phyloP scores from a whole-genome alignment of 345 rosid genomes.

The Arabis alpina region DNA sequence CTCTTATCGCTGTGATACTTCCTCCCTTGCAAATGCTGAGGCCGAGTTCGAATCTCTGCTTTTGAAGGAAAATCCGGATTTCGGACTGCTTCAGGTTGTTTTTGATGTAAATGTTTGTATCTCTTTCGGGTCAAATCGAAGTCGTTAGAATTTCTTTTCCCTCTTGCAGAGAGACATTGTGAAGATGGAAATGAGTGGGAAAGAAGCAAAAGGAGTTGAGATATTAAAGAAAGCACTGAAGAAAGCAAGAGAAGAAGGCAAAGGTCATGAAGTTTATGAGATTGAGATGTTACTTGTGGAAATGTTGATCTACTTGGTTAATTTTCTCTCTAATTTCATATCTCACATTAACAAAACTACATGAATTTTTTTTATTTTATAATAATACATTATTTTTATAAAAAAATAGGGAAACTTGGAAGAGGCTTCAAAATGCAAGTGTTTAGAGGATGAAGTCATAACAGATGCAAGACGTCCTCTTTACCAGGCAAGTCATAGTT shows the following conservation, averaged over 20 bases:
- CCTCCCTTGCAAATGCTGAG: slow-evolving; percentile 38
- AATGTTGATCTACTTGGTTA: slow-evolving; percentile 66
- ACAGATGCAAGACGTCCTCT: slow-evolving; percentile 62
- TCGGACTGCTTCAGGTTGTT: slow-evolving; percentile 58
- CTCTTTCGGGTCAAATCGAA: not conserved
- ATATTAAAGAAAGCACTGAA: slow-evolving; percentile 40
- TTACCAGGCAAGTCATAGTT: slow-evolving; percentile 47
- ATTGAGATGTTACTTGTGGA: slow-evolving; percentile 66
- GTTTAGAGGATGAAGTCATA: slow-evolving; percentile 46
- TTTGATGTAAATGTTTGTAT: not conserved
- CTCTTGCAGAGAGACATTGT: slow-evolving; percentile 39
- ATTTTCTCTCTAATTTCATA: slow-evolving; percentile 8
- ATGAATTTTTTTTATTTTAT: not conserved
- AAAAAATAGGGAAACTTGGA: slow-evolving; percentile 48
- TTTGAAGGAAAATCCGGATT: slow-evolving; percentile 41
- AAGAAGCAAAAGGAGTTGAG: slow-evolving; percentile 53
- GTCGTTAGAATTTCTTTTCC: slow-evolving; percentile 1
- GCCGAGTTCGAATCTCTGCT: slow-evolving; percentile 41
- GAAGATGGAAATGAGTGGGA: slow-evolving; percentile 66
- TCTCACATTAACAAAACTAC: not conserved
- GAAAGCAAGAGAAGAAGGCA: slow-evolving; percentile 35
- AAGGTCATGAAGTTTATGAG: slow-evolving; percentile 62
- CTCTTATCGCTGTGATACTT: slow-evolving; percentile 43
- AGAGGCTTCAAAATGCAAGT: slow-evolving; percentile 49
- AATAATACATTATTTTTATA: not conserved